Conservation (phyloP, 345 rosid genomes). For the Aquilaria sinensis region DNA sequence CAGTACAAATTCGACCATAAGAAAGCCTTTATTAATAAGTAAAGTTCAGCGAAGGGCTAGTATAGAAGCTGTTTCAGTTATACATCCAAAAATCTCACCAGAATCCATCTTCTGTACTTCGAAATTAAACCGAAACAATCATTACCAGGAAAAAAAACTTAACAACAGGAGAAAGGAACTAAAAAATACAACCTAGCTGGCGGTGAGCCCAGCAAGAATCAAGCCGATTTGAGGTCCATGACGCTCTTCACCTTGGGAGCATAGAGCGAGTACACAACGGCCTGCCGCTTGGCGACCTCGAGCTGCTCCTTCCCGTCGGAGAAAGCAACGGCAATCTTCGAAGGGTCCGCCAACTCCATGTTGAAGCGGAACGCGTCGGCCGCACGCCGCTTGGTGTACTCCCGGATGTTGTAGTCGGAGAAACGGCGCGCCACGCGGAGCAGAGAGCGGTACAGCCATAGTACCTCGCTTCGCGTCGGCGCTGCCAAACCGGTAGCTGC, state of each 20-base stretch:
- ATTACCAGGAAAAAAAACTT: too few relatives aligned
- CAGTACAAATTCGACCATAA: too few relatives aligned
- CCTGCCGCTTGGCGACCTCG: constrained; percentile 62
- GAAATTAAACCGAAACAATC: too few relatives aligned
- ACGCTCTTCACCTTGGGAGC: constrained; percentile 70
- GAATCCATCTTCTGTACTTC: too few relatives aligned
- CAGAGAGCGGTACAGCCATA: constrained; percentile 55
- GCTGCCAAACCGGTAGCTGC: constrained; percentile 14
- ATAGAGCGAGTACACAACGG: constrained; percentile 58
- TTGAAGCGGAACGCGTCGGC: constrained; percentile 60
- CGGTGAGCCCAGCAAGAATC: background rate
- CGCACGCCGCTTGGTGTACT: constrained; percentile 72
- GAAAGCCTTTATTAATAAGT: too few relatives aligned
- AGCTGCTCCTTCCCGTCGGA: constrained; percentile 57
- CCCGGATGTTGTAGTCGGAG: constrained; percentile 74
- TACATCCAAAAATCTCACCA: too few relatives aligned
- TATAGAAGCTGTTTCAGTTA: too few relatives aligned
- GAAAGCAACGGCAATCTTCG: constrained; percentile 43
- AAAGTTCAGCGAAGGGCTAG: too few relatives aligned
- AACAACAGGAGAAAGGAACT: too few relatives aligned
- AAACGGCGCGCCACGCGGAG: constrained; percentile 66
- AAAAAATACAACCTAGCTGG: background rate
- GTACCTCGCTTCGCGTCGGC: constrained; percentile 35
- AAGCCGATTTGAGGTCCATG: constrained; percentile 53
- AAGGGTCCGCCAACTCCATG: constrained; percentile 39